Conservation (phyloP, 495 filamentous ascomycete genomes). For the Neurospora terricola region DNA sequence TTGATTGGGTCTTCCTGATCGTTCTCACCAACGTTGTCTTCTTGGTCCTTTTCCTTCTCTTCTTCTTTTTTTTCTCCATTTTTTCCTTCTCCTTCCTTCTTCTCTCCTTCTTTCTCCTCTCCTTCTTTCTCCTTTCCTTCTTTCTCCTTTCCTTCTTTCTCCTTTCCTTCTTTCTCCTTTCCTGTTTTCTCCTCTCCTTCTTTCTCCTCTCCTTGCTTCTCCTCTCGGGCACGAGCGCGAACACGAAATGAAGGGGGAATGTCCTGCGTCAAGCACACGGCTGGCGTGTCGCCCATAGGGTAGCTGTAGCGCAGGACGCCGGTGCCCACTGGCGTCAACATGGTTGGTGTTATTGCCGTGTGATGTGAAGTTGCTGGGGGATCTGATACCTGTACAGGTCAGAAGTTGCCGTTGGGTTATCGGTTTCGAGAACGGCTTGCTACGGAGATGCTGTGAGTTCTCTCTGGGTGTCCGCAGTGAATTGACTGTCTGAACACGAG, state of each 20-base stretch:
- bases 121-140: background rate
- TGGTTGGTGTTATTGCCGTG: background rate
- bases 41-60: background rate
- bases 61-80: background rate
- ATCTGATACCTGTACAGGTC: background rate
- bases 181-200: background rate
- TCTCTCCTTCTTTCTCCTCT: background rate
- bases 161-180: background rate
- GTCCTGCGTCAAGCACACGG: constrained; percentile 17
- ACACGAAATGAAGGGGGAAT: constrained; percentile 11
- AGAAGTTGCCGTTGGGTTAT: background rate
- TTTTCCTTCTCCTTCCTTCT: too few species aligned
- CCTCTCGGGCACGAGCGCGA: background rate
- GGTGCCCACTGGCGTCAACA: background rate
- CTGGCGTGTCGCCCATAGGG: constrained; percentile 21
- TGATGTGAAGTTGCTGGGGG: background rate
- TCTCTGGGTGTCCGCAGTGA: background rate
- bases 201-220: background rate
- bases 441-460: background rate
- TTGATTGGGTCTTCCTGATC: constrained; percentile 4
- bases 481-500: background rate
- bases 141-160: background rate
- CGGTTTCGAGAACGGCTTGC: background rate
- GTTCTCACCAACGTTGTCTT: background rate
- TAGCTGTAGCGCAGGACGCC: constrained; percentile 1